Evolutionary conservation across 305 asterid species (phyloP).

Genomic region (Plantago lanceolata): DNA sequence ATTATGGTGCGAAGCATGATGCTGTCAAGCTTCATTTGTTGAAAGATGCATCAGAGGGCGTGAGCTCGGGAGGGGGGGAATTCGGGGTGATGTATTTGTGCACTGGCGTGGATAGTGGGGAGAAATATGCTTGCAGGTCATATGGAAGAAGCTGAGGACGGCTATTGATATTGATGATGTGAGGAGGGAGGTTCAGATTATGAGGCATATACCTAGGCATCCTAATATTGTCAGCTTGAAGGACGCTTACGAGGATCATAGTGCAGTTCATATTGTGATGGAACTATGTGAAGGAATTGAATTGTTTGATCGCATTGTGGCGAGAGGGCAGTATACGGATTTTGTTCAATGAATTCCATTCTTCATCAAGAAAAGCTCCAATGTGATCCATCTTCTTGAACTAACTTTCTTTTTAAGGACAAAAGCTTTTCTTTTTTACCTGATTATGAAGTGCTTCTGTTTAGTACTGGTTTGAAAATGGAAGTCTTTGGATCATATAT

Average conservation of each 20-base stretch:
- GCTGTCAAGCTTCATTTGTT: constrained; percentile 56
- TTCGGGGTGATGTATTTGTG: constrained; percentile 81
- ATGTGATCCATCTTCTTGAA: constrained; percentile 39
- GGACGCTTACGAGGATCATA: constrained; percentile 70
- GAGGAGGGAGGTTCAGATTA: constrained; percentile 80
- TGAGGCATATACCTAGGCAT: constrained; percentile 80
- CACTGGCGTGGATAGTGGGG: constrained; percentile 51
- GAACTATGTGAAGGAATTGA: constrained; percentile 86
- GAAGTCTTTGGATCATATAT: constrained; percentile 32
- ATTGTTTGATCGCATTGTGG: constrained; percentile 74
- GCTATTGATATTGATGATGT: constrained; percentile 78
- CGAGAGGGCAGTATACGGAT: constrained; percentile 78
- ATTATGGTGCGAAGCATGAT: constrained; percentile 46
- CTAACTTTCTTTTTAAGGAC: not conserved
- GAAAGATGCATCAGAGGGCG: constrained; percentile 70
- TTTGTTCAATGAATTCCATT: constrained; percentile 58
- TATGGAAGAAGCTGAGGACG: constrained; percentile 71
- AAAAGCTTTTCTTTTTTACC: not conserved
- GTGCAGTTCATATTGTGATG: constrained; percentile 77
- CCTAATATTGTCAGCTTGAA: constrained; percentile 62
- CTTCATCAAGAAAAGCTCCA: constrained; percentile 57
- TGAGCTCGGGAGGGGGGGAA: constrained; percentile 86
- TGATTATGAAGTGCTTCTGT: not conserved
- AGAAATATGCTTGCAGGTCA: constrained; percentile 69
- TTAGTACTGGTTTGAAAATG: constrained; percentile 20